phyloP scores from a whole-genome alignment of 176 grass and related monocot species.

The Aegilops bicornis region DNA sequence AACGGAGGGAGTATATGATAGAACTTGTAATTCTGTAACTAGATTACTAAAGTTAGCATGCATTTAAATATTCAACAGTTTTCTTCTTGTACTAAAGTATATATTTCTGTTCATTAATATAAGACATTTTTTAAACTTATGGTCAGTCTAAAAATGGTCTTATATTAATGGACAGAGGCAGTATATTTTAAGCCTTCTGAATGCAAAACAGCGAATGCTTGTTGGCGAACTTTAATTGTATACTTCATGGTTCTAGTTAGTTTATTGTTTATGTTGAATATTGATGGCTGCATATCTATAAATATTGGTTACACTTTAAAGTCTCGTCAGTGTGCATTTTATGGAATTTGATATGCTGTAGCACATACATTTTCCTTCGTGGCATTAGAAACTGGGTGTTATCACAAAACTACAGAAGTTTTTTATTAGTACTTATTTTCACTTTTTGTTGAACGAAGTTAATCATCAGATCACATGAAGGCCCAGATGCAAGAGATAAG shows the following conservation, averaged over 20 bases:
- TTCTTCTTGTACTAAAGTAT: not conserved
- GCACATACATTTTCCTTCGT: not conserved
- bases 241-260: slow-evolving; percentile 8
- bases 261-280: not conserved
- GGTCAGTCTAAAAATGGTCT: too few relatives aligned
- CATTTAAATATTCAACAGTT: not conserved
- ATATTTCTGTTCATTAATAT: too few relatives aligned
- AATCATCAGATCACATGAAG: slow-evolving; percentile 99
- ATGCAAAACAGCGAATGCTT: not conserved
- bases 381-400: not conserved
- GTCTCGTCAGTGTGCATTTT: not conserved
- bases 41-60: not conserved
- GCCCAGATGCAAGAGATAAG: slow-evolving; percentile 93
- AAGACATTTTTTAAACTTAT: too few relatives aligned
- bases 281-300: not conserved
- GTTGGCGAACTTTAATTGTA: not conserved
- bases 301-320: not conserved
- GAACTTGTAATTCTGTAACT: not conserved
- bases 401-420: not conserved
- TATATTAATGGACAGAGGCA: too few relatives aligned
- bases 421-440: slow-evolving; percentile 31
- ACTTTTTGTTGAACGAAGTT: slow-evolving; percentile 69
- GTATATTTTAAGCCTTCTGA: too few relatives aligned
- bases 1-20: too few relatives aligned
- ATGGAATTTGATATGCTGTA: not conserved